Evolutionary conservation across 192 early-diverging fungal species (phyloP), one percentile per base, ranked within the genome.

Genomic region (Podila verticillata): DNA sequence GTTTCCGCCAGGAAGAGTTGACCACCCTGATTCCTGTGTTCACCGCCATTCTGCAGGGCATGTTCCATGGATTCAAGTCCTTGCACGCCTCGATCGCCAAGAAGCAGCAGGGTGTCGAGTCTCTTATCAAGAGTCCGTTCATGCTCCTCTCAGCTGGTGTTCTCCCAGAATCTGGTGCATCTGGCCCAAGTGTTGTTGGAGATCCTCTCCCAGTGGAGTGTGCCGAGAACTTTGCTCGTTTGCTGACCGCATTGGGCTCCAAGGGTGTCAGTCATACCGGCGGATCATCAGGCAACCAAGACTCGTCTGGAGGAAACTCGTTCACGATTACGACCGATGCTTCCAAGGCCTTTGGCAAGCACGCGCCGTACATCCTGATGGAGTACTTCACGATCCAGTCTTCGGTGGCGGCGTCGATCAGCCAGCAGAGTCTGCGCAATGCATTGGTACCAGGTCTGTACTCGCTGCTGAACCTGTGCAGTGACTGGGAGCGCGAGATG

Each of bases 401-500:
- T 3, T 82, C 82, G 9, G 68, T 86, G 17, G 72, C 82, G 6
- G 82, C 83, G 28, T 84, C 79, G 28, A 84, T 88, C 66, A 73
- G 74, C 15, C 72, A 72, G 39, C 74, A 74, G 7, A 48, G 32
- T 20, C 74, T 86, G 5, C 87, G 86, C 68, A 75, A 78, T 26
- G 84, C 84, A 1, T 61, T 94, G 17, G 58, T 82, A 56, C 83
- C 79, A 17, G 91, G 89, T 2, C 56, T 91, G 4, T 92, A 90
- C 81, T 73, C 90, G 7, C 57, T 94, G 19, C 62, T 94, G 70
- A 90, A 91, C 71, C 68, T 94, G 65, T 92, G 91, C 63, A 86
- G 82, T 7, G 90, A 91, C 20, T 82, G 81, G 73, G 93, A 92
- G 49, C 72, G 93, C 22, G 86, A 90, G 60, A 75, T 89, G 65